Evolutionary conservation across 2,329 filamentous ascomycete species (phyloP).

Genomic region (Curvularia eragrostidis): DNA sequence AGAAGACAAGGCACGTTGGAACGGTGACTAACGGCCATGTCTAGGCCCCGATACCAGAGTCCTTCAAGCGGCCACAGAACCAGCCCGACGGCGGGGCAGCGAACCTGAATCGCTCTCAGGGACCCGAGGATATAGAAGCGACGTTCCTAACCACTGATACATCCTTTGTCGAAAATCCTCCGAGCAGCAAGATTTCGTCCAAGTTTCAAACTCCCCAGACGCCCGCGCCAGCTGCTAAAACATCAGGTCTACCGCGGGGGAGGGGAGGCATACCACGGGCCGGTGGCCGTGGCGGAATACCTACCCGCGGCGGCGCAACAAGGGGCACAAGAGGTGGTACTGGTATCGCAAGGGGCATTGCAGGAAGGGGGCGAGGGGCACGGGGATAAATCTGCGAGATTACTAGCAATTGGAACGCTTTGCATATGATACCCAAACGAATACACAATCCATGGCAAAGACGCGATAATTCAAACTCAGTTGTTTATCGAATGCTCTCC

Average conservation of each 20-base stretch:
- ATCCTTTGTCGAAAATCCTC: slow-evolving; percentile 87
- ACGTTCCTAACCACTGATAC: slow-evolving; percentile 95
- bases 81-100: slow-evolving; percentile 33
- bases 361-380: slow-evolving; percentile 43
- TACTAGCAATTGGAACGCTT: neutral
- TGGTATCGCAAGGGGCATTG: slow-evolving; percentile 46
- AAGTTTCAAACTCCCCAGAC: slow-evolving; percentile 51
- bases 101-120: slow-evolving; percentile 32
- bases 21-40: neutral
- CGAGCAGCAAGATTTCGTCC: slow-evolving; percentile 58
- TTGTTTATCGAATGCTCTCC: slow-evolving; percentile 1
- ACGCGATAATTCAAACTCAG: slow-evolving; percentile 1
- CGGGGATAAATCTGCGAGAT: slow-evolving; percentile 17
- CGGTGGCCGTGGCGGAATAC: slow-evolving; percentile 44
- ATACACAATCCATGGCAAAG: neutral
- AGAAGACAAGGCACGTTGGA: neutral
- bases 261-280: slow-evolving; percentile 48
- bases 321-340: slow-evolving; percentile 46
- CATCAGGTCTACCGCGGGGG: slow-evolving; percentile 30
- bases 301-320: slow-evolving; percentile 41
- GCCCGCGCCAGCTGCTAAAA: slow-evolving; percentile 34
- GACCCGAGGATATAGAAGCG: slow-evolving; percentile 66
- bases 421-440: slow-evolving; percentile 11
- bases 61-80: slow-evolving; percentile 64
- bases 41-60: slow-evolving; percentile 82